These are phyloP conservation scores for Naematelia encephala DNA, from an alignment of 768 basidiomycete species.

Conservation along the genomic window DNA sequence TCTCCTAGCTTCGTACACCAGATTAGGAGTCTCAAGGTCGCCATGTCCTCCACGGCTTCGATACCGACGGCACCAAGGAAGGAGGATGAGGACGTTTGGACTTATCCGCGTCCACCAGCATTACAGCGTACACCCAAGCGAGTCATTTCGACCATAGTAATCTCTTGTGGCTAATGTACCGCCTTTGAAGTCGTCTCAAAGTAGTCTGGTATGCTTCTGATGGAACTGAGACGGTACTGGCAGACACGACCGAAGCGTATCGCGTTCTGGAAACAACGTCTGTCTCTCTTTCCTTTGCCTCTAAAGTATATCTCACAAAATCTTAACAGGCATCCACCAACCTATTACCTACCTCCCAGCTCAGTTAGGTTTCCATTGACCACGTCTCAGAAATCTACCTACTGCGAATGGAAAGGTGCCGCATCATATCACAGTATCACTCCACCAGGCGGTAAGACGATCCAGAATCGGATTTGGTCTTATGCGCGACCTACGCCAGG, in stretches of 20 bases:
- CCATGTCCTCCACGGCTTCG: neutral
- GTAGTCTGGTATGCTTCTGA: conserved; percentile 31
- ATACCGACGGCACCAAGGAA: conserved; percentile 25
- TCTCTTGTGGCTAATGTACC: conserved; percentile 2
- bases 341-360: conserved; percentile 45
- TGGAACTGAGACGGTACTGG: conserved; percentile 36
- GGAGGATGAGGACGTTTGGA: conserved; percentile 47
- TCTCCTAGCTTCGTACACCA: no score
- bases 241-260: conserved; percentile 38
- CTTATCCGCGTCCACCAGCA: conserved; percentile 47
- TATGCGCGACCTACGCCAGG: conserved; percentile 33
- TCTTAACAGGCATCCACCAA: conserved; percentile 47
- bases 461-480: conserved; percentile 45
- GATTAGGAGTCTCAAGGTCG: no score
- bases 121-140: conserved; percentile 34
- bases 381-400: conserved; percentile 26
- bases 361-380: conserved; percentile 19
- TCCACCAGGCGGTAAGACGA: conserved; percentile 7
- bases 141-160: neutral
- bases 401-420: conserved; percentile 46
- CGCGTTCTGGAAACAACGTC: conserved; percentile 47
- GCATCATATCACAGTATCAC: conserved; percentile 39
- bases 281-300: neutral
- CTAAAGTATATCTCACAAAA: no score
- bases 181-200: conserved; percentile 27